A percentile compares a stretch with the other conserved stretches of the same genome.
phyloP scores from a whole-genome alignment of 2,329 filamentous ascomycete genomes.

The Sporothrix dimorphospora region DNA sequence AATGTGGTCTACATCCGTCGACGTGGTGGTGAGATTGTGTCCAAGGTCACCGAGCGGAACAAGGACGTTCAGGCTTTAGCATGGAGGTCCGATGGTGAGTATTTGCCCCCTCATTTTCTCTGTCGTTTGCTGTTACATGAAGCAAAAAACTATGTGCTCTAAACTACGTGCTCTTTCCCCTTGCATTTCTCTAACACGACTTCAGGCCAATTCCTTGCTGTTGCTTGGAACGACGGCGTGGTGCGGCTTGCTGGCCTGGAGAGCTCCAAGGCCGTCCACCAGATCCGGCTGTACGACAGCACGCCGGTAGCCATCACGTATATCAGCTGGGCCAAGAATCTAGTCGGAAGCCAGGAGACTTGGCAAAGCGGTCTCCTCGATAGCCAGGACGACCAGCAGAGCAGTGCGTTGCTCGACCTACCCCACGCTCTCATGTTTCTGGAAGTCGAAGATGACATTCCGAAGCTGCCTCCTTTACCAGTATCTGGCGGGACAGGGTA shows the following conservation, averaged over 20 bases:
- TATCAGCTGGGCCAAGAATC: constrained; percentile 57
- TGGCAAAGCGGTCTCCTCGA: constrained; percentile 41
- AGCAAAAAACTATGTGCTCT: not conserved
- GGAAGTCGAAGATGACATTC: constrained; percentile 75
- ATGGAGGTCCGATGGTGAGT: constrained; percentile 71
- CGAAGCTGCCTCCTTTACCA: constrained; percentile 74
- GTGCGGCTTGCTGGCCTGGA: constrained; percentile 78
- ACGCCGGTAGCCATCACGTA: constrained; percentile 51
- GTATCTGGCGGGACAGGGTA: constrained; percentile 65
- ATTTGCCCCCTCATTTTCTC: not conserved
- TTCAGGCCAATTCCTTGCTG: constrained; percentile 73
- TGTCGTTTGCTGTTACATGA: not conserved
- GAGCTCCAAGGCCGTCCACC: constrained; percentile 78
- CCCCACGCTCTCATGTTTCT: constrained; percentile 73
- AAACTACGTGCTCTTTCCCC: constrained; percentile 32
- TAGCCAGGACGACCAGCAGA: constrained; percentile 38
- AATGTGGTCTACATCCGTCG: constrained; percentile 73
- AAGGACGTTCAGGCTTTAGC: constrained; percentile 54
- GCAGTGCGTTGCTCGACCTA: constrained; percentile 54
- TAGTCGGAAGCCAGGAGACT: constrained; percentile 40
- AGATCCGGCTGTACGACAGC: constrained; percentile 59
- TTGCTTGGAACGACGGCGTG: constrained; percentile 80
- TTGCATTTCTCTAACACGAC: constrained; percentile 25
- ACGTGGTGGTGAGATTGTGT: constrained; percentile 70
- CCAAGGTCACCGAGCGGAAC: constrained; percentile 50